Evolutionary conservation across 139 green algal genomes (phyloP).

Genomic region (Desmodesmus armatus): DNA sequence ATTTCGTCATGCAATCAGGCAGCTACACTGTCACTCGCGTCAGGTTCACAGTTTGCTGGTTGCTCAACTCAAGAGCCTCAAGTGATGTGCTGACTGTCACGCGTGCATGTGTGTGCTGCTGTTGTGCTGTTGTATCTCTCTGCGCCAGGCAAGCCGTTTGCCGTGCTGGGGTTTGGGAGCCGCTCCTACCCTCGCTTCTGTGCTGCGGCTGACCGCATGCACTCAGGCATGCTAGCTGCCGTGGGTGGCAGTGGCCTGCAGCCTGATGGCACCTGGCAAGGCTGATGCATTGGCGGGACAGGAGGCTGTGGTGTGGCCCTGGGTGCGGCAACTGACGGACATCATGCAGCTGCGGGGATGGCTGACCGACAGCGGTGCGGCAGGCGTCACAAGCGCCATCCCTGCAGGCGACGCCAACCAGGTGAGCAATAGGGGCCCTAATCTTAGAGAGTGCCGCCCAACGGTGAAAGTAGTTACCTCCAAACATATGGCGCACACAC

Average conservation of each 20-base stretch:
- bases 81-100: neutral
- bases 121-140: neutral
- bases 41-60: neutral
- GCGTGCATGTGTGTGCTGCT: neutral
- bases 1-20: neutral
- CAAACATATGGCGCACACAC: no score
- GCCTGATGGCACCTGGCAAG: neutral
- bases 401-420: no score
- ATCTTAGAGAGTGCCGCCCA: no score
- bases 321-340: neutral
- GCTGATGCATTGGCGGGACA: constrained; percentile 16
- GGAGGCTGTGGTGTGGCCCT: constrained; percentile 14
- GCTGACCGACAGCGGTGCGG: neutral
- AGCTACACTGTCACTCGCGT: neutral
- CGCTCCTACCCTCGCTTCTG: constrained; percentile 57
- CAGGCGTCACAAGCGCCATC: no score
- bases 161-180: constrained; percentile 53
- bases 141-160: constrained; percentile 40
- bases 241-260: neutral
- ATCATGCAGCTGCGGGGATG: constrained; percentile 10
- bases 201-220: constrained; percentile 44
- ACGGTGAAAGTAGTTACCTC: no score
- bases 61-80: neutral
- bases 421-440: no score
- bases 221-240: constrained; percentile 23